phyloP scores from a whole-genome alignment of 2,329 filamentous ascomycete genomes.

The Ciborinia camelliae region DNA sequence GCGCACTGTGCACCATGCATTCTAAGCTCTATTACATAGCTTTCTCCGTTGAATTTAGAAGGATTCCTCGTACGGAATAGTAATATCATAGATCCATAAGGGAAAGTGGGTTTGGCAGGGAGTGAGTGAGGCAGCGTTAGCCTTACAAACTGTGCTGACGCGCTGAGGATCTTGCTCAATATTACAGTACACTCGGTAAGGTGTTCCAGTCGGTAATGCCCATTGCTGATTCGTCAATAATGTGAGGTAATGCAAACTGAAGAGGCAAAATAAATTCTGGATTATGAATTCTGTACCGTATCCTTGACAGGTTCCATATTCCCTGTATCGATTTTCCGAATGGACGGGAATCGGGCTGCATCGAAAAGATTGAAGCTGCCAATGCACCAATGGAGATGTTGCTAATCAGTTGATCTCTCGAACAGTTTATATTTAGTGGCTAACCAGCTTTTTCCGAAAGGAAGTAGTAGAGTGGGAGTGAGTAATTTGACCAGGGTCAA shows the following conservation, averaged over 20 bases:
- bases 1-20: conserved; percentile 28
- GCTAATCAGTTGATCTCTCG: conserved; percentile 3
- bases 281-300: not conserved
- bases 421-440: conserved; percentile 11
- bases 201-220: not conserved
- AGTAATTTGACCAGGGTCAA: not conserved
- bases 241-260: conserved; percentile 5
- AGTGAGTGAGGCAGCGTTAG: conserved; percentile 10
- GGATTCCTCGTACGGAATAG: conserved; percentile 9
- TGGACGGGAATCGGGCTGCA: conserved; percentile 12
- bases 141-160: conserved; percentile 18
- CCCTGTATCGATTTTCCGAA: conserved; percentile 11
- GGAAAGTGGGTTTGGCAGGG: conserved; percentile 13
- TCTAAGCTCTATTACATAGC: conserved; percentile 22
- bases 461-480: not conserved
- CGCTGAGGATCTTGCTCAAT: conserved; percentile 15
- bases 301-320: conserved; percentile 3
- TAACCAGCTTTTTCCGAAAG: not conserved
- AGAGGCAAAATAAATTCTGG: conserved; percentile 3
- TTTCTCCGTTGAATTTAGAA: conserved; percentile 7
- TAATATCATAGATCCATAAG: conserved; percentile 7
- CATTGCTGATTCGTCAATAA: not conserved
- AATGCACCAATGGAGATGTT: not conserved
- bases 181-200: conserved; percentile 10
- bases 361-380: conserved; percentile 7